Conservation (phyloP, 805 yeast species). For the Wickerhamomyces chambardii region DNA sequence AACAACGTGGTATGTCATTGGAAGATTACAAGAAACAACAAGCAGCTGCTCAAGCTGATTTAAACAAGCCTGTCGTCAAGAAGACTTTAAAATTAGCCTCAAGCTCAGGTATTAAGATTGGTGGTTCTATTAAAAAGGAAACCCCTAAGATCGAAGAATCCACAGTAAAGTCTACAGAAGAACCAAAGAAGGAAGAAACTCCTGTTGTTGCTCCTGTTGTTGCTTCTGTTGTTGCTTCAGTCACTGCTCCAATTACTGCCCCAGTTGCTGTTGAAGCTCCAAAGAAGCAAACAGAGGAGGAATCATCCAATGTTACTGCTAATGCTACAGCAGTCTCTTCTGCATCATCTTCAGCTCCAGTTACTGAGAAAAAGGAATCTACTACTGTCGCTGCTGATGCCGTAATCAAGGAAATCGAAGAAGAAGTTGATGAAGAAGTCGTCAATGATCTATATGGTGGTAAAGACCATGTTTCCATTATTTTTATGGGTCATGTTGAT, state of each 20-base stretch:
- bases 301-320: conserved; percentile 7
- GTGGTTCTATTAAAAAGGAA: conserved; percentile 29
- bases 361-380: conserved; percentile 10
- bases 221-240: conserved; percentile 15
- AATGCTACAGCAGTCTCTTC: conserved; percentile 5
- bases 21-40: conserved; percentile 72
- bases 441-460: conserved; percentile 94
- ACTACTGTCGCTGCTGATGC: conserved; percentile 29
- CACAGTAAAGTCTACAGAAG: conserved; percentile 17
- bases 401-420: conserved; percentile 62
- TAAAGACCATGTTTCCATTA: conserved; percentile 93
- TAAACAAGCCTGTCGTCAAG: conserved; percentile 39
- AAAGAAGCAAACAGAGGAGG: too few relatives aligned
- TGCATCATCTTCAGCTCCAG: conserved; percentile 4
- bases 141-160: conserved; percentile 12
- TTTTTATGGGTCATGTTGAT: conserved; percentile 99
- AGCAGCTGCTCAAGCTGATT: conserved; percentile 23
- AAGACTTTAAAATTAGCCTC: conserved; percentile 59
- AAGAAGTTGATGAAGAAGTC: conserved; percentile 75
- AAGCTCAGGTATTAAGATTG: conserved; percentile 57
- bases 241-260: conserved; percentile 10
- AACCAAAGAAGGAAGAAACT: conserved; percentile 10
- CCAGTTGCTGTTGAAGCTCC: conserved; percentile 10
- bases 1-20: conserved; percentile 55
- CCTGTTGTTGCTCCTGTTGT: conserved; percentile 21